Evolutionary conservation across 768 basidiomycete genomes (phyloP).

Genomic region (Cystobasidium ongulense): DNA sequence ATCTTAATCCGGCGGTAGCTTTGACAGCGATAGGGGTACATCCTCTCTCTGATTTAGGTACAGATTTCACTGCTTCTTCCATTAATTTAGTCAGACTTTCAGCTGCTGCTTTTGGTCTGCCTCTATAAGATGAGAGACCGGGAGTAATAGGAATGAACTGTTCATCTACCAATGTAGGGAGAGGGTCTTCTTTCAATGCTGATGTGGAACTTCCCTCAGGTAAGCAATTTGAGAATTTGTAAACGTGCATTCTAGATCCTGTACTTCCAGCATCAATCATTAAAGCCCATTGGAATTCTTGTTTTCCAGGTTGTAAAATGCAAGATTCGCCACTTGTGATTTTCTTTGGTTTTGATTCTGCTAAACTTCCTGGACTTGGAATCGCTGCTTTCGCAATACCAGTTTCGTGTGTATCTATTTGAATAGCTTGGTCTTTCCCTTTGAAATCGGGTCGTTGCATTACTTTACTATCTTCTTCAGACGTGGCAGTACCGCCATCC

Average conservation of each 20-base stretch:
- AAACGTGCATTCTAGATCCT: slow-evolving; percentile 92
- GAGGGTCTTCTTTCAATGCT: slow-evolving; percentile 45
- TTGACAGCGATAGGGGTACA: slow-evolving; percentile 88
- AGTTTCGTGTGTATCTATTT: neutral
- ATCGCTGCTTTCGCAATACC: neutral
- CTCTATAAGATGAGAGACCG: slow-evolving; percentile 63
- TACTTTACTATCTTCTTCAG: neutral
- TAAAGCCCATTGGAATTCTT: slow-evolving; percentile 64
- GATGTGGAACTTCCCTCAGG: slow-evolving; percentile 59
- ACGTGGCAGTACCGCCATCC: neutral
- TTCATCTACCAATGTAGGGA: slow-evolving; percentile 81
- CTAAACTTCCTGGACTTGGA: neutral
- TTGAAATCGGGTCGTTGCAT: neutral
- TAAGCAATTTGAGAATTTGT: slow-evolving; percentile 61
- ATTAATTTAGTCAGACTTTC: slow-evolving; percentile 67
- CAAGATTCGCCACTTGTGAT: slow-evolving; percentile 7
- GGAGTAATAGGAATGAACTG: slow-evolving; percentile 75
- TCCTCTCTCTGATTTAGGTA: slow-evolving; percentile 57
- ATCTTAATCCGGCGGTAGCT: slow-evolving; percentile 78
- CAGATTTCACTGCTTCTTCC: slow-evolving; percentile 67
- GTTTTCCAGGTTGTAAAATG: slow-evolving; percentile 19
- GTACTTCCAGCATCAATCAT: slow-evolving; percentile 99
- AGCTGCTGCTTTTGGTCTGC: slow-evolving; percentile 62
- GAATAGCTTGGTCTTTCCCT: neutral
- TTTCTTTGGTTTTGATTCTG: neutral